Evolutionary conservation across 2,329 filamentous ascomycete genomes (phyloP), one percentile per base, ranked within the genome.

Genomic region (Ceratocystis eucalypticola): DNA sequence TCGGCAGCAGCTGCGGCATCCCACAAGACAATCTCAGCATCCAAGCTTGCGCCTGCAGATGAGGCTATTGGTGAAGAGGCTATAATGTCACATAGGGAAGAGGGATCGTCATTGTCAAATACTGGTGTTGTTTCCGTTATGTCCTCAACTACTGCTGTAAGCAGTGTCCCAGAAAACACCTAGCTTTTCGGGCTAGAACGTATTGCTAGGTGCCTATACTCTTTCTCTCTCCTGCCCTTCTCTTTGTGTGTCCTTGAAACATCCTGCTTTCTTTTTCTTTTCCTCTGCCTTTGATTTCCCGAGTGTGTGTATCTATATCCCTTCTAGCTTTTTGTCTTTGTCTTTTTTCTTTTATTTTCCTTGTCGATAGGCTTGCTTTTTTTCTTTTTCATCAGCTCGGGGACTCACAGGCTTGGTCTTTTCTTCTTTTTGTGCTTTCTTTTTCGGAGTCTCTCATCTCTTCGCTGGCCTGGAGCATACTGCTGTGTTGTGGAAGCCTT

Each of bases 1-100:
- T 65, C 64, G n/a, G 79, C 79, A 2, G 78, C 79, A 2, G 78
- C 46, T 72, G 72, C 8, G 67, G 72, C 1, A 69, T 70, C 45
- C 69, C 72, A 62, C 61, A 67, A 67, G 50, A 15, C 53, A 30
- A 53, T 65, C 2, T 17, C 65, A 12, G 15, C 28, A 22, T 62
- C 65, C 17, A 67, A 67, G 50, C 22, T 67, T 45, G 20, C 62
- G 17, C 22, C 37, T 50, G 30, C 65, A 25, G 68, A 68, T 33
- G 68, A 68, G 48, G 28, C 64, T 17, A 30, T 15, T 61, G 33
- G 25, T 33, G 64, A 68, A 61, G 61, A 22, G 22, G 10, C 7
- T 30, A 41, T 20, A 12, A 25, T 28, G 20, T n/a, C 41, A 20
- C 59, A 20, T 41, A 28, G 22, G 20, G 59, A 62, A 17, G 59